phyloP scores from a whole-genome alignment of 305 asterid species.

The Solanum chacoense region DNA sequence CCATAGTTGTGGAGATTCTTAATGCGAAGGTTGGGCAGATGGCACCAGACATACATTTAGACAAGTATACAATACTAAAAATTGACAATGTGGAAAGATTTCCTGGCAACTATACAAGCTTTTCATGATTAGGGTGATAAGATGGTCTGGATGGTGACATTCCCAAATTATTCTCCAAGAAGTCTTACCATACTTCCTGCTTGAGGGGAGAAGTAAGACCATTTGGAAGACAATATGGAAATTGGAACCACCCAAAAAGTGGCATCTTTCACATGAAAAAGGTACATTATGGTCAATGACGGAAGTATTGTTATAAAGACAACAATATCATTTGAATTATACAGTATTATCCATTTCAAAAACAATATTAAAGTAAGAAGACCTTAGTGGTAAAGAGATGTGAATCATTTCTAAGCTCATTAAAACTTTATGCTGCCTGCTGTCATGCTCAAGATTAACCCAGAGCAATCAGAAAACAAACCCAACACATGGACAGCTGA shows the following conservation, averaged over 20 bases:
- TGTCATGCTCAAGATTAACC: neutral
- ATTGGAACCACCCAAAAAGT: neutral
- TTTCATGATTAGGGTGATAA: neutral
- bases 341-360: neutral
- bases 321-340: neutral
- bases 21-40: neutral
- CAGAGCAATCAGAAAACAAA: neutral
- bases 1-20: neutral
- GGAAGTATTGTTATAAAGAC: neutral
- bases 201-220: neutral
- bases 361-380: neutral
- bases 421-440: neutral
- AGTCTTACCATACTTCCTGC: neutral
- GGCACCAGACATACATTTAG: neutral
- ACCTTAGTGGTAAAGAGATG: neutral
- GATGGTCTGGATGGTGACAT: neutral
- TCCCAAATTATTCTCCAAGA: neutral
- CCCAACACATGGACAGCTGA: neutral
- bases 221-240: neutral
- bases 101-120: neutral
- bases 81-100: neutral
- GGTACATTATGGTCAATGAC: neutral
- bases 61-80: neutral
- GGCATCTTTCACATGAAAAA: neutral
- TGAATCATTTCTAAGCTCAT: neutral